These are phyloP conservation scores for Phallus indusiatus DNA, from an alignment of 768 basidiomycete genomes.

Conservation along the genomic window DNA sequence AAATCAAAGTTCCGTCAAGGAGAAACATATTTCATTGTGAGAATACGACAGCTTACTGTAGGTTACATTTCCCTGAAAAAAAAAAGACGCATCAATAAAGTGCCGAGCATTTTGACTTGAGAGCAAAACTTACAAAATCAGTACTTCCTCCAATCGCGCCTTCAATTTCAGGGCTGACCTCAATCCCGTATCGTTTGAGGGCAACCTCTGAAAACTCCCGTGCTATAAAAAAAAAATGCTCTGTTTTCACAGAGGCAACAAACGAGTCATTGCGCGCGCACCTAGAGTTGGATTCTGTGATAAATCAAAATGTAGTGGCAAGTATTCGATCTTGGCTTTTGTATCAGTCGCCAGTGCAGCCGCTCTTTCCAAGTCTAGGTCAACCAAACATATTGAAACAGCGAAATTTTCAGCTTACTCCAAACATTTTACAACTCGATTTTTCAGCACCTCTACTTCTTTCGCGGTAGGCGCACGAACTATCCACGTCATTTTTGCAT, in stretches of 20 bases:
- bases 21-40: background rate
- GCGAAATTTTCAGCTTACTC: conserved; percentile 37
- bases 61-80: conserved; percentile 59
- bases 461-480: conserved; percentile 56
- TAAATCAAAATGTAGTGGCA: conserved; percentile 43
- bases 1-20: conserved; percentile 10
- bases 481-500: conserved; percentile 63
- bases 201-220: conserved; percentile 42
- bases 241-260: background rate
- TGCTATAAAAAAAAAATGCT: conserved; percentile 25
- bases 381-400: background rate
- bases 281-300: conserved; percentile 50
- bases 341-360: conserved; percentile 47
- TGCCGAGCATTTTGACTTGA: background rate
- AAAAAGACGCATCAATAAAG: background rate
- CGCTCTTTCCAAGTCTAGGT: conserved; percentile 36
- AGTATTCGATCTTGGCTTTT: conserved; percentile 34
- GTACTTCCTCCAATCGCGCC: conserved; percentile 51
- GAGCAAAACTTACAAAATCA: conserved; percentile 55
- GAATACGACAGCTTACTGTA: conserved; percentile 34
- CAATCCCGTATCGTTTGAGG: conserved; percentile 34
- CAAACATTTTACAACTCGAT: conserved; percentile 62
- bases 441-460: conserved; percentile 44
- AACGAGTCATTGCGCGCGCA: conserved; percentile 19
- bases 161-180: conserved; percentile 15